Base-by-base conservation (phyloP, 129 eudicot genomes). In the Arctium minus region DNA sequence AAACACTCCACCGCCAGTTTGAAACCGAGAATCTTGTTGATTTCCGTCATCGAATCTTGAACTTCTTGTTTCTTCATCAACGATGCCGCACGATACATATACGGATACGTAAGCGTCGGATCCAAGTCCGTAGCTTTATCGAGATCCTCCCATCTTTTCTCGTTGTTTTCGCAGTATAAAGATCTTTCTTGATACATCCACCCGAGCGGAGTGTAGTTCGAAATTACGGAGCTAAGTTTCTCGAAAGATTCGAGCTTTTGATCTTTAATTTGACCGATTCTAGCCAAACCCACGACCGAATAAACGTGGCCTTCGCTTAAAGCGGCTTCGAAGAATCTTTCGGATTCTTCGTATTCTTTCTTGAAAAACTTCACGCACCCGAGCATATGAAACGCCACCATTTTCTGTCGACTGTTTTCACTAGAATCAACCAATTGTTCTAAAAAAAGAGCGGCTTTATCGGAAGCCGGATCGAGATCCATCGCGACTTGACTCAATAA, bases 141-240 rank as follows among this genome's bases (percentile, higher is more conserved):
- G 48, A 96, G 97, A 42, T 96, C 99, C 72, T 80, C 89, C 92
- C 87, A 83, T 74, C 86, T 80, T 76, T 89, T 88, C 67, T 91
- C 97, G 4, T 85, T 89, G 13, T 85, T 92, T 75, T 93, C 94
- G 46, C 90, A 84, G 56, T 93, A 96, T 53, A 93, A 80, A 8
- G 99, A 96, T 70, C 99, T 84, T 85, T 96, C 99, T 81, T 96
- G 99, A 72, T 88, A 84, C 99, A 96, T 96, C 99, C 99, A 96
- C 65, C 99, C 99, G 8, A 89, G 99, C 17, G 97, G 94, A 9
- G 86, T 84, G 30, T 31, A 77, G 67, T 89, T 86, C 15, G 93
- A 93, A 73, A 96, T 93, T 13, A 96, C 82, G 5, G 92, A 83
- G 70, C 86, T 88, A 53, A 96, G 88, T 84, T 93, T 91, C 69